Base-by-base conservation (phyloP, 495 filamentous ascomycete genomes). In the Aspergillus bridgeri region DNA sequence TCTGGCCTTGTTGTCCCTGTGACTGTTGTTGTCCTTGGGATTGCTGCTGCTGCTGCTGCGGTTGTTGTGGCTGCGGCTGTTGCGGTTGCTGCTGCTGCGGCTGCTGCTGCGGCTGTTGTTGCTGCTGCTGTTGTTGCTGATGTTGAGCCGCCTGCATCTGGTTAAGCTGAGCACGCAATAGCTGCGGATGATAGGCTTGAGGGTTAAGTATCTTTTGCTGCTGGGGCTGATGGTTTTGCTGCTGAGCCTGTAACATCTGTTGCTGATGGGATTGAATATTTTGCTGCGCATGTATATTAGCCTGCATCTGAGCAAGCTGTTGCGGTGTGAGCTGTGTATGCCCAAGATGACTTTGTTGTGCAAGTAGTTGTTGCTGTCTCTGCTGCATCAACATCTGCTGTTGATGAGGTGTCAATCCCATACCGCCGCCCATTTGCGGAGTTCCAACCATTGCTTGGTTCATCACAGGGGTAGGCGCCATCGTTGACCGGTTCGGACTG, bases 401-500 rank as follows among this genome's bases (percentile, higher is more conserved):
- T 51, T 76, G 76, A 46, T 80, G 75, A 3, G 77, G 78, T 3
- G 71, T 77, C 22, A 75, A 63, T 45, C 58, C 58, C 54, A 75
- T 70, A 27, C 66, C 69, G 53, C 61, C 64, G 44, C 65, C 65
- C 70, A 79, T 75, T 49, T 77, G 76, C 13, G 69, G 70, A 7
- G 71, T 76, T 25, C 62, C 62, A 58, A 83, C 76, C 65, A 83
- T 78, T 38, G 70, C 71, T 52, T 81, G 83, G 49, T 72, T 75
- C 73, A 86, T 81, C 46, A 84, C 76, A 5, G 83, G 83, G 3
- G 79, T 82, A 45, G 82, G 79, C 15, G 81, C 70, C 74, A 89
- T 82, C 53, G 78, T 78, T 20, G 76, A 75, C 45, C 83, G 82
- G 17, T 78, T 79, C 25, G 89, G 86, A 64, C 88, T 92, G 38